Conservation (phyloP, 129 eudicot species). For the Kitagawia praeruptora region DNA sequence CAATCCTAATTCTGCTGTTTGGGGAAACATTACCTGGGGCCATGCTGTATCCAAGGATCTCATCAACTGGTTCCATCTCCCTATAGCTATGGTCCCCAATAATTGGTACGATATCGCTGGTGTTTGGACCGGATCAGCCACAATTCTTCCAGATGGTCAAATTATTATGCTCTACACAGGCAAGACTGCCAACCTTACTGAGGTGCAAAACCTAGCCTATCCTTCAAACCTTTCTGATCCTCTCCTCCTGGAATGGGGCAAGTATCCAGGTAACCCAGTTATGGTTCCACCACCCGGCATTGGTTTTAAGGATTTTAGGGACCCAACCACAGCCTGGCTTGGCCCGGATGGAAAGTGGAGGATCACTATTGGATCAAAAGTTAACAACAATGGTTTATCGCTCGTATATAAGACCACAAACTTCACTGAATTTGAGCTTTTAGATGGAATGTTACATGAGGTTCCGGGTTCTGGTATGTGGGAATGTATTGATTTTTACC, state of each 20-base stretch:
- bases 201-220: constrained; percentile 73
- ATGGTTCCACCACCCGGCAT: constrained; percentile 79
- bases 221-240: constrained; percentile 89
- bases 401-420: constrained; percentile 61
- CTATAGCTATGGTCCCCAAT: constrained; percentile 74
- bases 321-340: constrained; percentile 85
- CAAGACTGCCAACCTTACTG: constrained; percentile 33
- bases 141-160: constrained; percentile 64
- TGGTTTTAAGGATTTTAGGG: constrained; percentile 57
- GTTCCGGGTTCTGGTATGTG: constrained; percentile 98
- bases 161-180: constrained; percentile 83
- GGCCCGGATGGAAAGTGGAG: constrained; percentile 68
- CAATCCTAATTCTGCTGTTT: constrained; percentile 79
- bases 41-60: constrained; percentile 76
- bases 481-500: constrained; percentile 96
- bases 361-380: constrained; percentile 57
- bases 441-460: constrained; percentile 49
- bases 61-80: constrained; percentile 69
- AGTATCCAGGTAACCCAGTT: constrained; percentile 78
- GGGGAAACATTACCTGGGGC: constrained; percentile 97
- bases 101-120: constrained; percentile 77
- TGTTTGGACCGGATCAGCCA: constrained; percentile 91
- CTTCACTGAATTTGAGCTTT: constrained; percentile 49
- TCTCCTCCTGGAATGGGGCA: constrained; percentile 73
- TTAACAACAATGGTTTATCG: constrained; percentile 52